These are phyloP conservation scores for Globisporangium solare DNA, from an alignment of 352 stramenopile species.

Conservation along the genomic window DNA sequence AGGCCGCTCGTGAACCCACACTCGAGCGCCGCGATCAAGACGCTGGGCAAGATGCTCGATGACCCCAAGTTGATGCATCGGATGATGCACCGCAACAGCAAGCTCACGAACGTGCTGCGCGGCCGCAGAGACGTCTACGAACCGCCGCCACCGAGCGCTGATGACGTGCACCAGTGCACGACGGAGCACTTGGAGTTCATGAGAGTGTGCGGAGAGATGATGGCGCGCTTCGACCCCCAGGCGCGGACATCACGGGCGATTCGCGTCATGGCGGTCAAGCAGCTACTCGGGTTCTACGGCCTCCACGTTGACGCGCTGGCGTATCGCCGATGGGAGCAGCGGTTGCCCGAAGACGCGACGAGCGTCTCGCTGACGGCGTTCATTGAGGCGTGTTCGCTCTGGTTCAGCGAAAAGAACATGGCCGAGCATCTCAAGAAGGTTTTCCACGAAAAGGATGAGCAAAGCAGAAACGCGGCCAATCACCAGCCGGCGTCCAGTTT, in stretches of 20 bases:
- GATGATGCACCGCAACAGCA: constrained; percentile 44
- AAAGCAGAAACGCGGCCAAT: not conserved
- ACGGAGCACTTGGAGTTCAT: constrained; percentile 32
- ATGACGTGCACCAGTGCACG: not conserved
- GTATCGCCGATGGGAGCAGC: constrained; percentile 63
- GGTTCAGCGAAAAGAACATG: constrained; percentile 45
- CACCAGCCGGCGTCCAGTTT: too few relatives aligned
- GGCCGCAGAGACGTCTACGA: not conserved
- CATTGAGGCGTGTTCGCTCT: constrained; percentile 43
- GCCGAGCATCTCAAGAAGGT: constrained; percentile 28
- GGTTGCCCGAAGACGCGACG: constrained; percentile 19
- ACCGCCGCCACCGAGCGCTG: not conserved
- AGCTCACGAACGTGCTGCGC: not conserved
- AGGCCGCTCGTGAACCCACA: constrained; percentile 51
- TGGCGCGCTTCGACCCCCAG: constrained; percentile 39
- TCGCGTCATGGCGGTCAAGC: constrained; percentile 27
- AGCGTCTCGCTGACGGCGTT: constrained; percentile 34
- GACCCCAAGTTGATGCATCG: constrained; percentile 40
- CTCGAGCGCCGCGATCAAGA: constrained; percentile 57
- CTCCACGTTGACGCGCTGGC: constrained; percentile 31
- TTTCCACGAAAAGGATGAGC: constrained; percentile 10
- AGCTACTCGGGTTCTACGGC: constrained; percentile 35
- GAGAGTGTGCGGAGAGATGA: constrained; percentile 41
- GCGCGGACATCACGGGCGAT: constrained; percentile 26
- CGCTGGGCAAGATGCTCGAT: constrained; percentile 43